Evolutionary conservation across 345 rosid genomes (phyloP).

Genomic region (Linum trigynum): DNA sequence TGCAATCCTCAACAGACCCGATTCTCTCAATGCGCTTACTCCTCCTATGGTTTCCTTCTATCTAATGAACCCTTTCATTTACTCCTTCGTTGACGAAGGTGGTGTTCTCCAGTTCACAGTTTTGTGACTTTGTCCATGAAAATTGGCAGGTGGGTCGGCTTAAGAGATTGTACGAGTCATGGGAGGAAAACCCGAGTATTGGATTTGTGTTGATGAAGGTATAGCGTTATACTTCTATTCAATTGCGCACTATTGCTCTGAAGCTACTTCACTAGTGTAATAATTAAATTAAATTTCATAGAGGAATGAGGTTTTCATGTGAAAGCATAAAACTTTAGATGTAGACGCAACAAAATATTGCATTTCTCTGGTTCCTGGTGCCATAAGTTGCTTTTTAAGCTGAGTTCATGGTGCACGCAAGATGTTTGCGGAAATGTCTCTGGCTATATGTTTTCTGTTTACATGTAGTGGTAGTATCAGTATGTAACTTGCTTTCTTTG

Average conservation of each 20-base stretch:
- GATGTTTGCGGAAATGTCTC: neutral
- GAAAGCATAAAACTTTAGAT: too few relatives aligned
- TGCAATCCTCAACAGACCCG: constrained; percentile 64
- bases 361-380: neutral
- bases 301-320: too few relatives aligned
- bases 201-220: constrained; percentile 88
- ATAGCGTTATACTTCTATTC: constrained; percentile 1
- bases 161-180: constrained; percentile 69
- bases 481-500: constrained; percentile 29
- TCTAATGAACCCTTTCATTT: neutral
- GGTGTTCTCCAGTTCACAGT: neutral
- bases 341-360: too few relatives aligned
- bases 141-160: constrained; percentile 52
- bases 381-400: neutral
- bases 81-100: neutral
- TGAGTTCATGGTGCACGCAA: neutral
- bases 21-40: constrained; percentile 70
- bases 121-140: neutral
- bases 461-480: constrained; percentile 8
- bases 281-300: too few relatives aligned
- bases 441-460: constrained; percentile 1
- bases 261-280: too few relatives aligned
- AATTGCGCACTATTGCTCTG: neutral
- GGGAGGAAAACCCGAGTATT: constrained; percentile 90
- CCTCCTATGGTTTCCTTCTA: constrained; percentile 42